phyloP scores from a whole-genome alignment of 176 grass and related monocot species.

The Oryza rufipogon region DNA sequence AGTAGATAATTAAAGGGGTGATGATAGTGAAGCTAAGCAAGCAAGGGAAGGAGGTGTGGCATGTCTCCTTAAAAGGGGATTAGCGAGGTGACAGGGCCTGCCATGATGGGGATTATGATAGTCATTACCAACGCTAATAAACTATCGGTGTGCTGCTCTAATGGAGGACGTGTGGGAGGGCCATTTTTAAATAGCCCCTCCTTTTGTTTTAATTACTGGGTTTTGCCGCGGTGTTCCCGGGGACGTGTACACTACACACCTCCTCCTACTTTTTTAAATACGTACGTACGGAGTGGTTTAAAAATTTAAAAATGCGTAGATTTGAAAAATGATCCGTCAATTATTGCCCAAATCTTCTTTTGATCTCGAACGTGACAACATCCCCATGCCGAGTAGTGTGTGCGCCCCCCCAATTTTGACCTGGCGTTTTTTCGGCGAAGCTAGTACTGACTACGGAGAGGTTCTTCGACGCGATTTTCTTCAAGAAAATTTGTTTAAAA shows the following conservation, averaged over 20 bases:
- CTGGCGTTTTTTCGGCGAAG: neutral
- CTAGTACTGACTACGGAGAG: neutral
- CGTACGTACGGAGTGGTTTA: neutral
- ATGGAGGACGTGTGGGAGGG: too few species aligned
- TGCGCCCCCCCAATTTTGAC: neutral
- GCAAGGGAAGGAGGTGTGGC: neutral
- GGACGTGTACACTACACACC: neutral
- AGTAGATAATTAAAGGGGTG: neutral
- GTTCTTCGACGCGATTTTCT: neutral
- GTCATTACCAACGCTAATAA: constrained; percentile 10
- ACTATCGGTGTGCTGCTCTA: neutral
- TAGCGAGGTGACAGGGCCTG: neutral
- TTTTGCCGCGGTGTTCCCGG: neutral
- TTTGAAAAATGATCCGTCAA: neutral
- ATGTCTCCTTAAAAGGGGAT: neutral
- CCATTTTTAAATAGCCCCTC: neutral
- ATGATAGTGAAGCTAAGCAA: neutral
- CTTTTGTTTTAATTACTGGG: neutral
- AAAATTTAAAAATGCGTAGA: neutral
- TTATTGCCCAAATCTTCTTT: neutral
- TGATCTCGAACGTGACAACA: neutral
- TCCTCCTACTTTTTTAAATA: too few species aligned
- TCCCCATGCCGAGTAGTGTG: neutral
- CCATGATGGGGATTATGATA: constrained; percentile 33
- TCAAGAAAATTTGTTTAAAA: neutral